Evolutionary conservation across 352 stramenopile species (phyloP).

Genomic region (Globisporangium iwayamae): DNA sequence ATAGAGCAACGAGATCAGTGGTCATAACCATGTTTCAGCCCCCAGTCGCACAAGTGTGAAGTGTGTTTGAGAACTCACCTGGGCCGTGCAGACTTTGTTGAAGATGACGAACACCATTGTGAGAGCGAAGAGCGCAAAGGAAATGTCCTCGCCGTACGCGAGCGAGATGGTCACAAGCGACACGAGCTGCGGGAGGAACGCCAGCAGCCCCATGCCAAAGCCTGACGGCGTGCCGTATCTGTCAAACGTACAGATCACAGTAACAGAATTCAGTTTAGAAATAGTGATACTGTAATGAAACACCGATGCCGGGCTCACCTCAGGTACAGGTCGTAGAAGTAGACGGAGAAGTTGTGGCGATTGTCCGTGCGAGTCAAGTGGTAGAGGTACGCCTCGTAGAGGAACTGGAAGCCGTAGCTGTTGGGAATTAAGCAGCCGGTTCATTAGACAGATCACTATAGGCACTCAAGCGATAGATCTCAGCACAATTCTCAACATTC

Average conservation of each 20-base stretch:
- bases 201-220: conserved; percentile 71
- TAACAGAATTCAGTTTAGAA: neutral
- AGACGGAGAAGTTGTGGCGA: conserved; percentile 99
- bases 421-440: neutral
- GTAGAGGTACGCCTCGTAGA: conserved; percentile 98
- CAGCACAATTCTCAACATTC: neutral
- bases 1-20: neutral
- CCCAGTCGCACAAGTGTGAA: no score
- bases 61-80: conserved; percentile 34
- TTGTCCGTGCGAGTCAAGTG: conserved; percentile 98
- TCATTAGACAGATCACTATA: neutral
- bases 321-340: conserved; percentile 99
- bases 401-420: conserved; percentile 90
- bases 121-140: conserved; percentile 94
- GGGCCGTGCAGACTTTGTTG: conserved; percentile 93
- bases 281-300: neutral
- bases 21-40: no score
- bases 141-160: conserved; percentile 80
- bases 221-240: conserved; percentile 80
- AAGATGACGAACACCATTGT: conserved; percentile 99
- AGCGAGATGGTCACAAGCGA: conserved; percentile 75
- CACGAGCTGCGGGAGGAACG: conserved; percentile 82
- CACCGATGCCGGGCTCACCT: conserved; percentile 21
- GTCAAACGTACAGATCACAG: neutral
- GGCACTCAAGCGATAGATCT: neutral